Conservation (phyloP, 2,329 filamentous ascomycete species). For the Colletotrichum aenigma region DNA sequence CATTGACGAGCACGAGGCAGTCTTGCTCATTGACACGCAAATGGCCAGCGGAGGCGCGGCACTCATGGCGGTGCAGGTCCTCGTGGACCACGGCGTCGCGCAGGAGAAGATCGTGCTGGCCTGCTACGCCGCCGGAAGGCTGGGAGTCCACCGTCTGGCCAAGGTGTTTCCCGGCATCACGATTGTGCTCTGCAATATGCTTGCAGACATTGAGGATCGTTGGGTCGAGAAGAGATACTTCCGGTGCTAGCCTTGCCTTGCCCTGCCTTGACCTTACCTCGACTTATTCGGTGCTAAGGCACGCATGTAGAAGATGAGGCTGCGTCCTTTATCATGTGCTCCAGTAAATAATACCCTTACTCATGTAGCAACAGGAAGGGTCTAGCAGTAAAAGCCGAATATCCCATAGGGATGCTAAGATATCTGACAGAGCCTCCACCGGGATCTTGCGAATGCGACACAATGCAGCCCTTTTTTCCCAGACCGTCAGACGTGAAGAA, state of each 20-base stretch:
- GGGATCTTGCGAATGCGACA: background rate
- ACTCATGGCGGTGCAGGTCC: conserved; percentile 94
- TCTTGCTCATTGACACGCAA: conserved; percentile 89
- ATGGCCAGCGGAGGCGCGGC: conserved; percentile 88
- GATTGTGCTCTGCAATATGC: conserved; percentile 83
- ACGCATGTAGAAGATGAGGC: background rate
- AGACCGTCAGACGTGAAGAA: background rate
- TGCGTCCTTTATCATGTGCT: background rate
- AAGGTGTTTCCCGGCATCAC: conserved; percentile 88
- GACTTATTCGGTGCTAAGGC: background rate
- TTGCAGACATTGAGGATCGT: conserved; percentile 80
- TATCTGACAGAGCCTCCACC: background rate
- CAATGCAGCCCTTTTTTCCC: background rate
- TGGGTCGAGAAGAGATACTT: conserved; percentile 94
- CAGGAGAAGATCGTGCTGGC: conserved; percentile 89
- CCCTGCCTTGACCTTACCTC: background rate
- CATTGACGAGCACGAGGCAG: conserved; percentile 76
- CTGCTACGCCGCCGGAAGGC: conserved; percentile 86
- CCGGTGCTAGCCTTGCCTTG: conserved; percentile 68
- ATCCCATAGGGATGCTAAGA: background rate
- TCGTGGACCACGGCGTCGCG: conserved; percentile 89
- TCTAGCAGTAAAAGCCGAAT: background rate
- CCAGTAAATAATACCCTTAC: background rate
- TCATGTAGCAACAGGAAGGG: background rate
- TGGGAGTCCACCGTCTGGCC: conserved; percentile 83